Percentiles rank a stretch among this genome's conserved stretches.
These are phyloP conservation scores for Bipolaris gigantea DNA, from an alignment of 2,329 filamentous ascomycete genomes.

Conservation along the genomic window DNA sequence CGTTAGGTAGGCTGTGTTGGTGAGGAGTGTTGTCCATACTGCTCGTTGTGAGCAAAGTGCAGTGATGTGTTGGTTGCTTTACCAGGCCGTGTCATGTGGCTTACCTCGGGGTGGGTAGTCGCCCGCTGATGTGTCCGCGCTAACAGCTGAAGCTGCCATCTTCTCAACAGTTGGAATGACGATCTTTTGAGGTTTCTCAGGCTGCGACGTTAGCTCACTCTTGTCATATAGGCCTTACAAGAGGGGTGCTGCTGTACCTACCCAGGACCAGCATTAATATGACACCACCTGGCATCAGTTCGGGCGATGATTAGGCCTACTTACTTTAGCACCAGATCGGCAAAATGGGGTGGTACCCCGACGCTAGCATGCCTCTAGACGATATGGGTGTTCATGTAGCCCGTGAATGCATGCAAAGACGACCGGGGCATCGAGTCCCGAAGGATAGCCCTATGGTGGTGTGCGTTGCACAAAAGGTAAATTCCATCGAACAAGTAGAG, in stretches of 20 bases:
- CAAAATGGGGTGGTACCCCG: neutral
- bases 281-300: neutral
- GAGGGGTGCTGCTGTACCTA: neutral
- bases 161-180: neutral
- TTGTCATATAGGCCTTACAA: neutral
- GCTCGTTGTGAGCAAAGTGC: neutral
- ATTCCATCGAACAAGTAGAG: neutral
- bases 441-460: neutral
- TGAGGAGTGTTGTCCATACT: constrained; percentile 89
- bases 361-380: neutral
- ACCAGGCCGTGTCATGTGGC: neutral
- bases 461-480: neutral
- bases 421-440: neutral
- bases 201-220: neutral
- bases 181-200: neutral
- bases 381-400: neutral
- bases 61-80: neutral
- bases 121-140: neutral
- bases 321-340: neutral
- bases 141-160: neutral
- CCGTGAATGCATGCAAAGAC: neutral
- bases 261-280: neutral
- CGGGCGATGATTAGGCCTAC: neutral
- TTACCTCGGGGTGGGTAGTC: neutral
- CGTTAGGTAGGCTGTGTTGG: constrained; percentile 77